A percentile compares a stretch with the other conserved stretches of the same genome.
These are phyloP conservation scores for Tricholoma sp. DNA, from an alignment of 768 basidiomycete genomes.

Conservation along the genomic window DNA sequence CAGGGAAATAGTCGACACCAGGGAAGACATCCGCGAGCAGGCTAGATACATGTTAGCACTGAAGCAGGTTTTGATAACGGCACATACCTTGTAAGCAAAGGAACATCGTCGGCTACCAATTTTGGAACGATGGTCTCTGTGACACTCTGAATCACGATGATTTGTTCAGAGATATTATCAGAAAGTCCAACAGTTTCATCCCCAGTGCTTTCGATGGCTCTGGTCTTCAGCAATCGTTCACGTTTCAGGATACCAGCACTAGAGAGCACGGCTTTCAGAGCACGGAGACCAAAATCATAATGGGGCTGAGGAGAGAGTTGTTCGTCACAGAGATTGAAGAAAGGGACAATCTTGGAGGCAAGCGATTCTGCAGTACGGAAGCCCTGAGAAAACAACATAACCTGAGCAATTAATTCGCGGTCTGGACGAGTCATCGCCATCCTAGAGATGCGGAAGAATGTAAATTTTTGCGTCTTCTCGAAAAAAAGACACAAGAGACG, in stretches of 20 bases:
- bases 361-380: slow-evolving; percentile 96
- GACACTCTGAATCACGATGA: slow-evolving; percentile 96
- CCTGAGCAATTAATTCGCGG: slow-evolving; percentile 97
- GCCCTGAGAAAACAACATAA: slow-evolving; percentile 99
- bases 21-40: slow-evolving; percentile 97
- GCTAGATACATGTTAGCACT: slow-evolving; percentile 34
- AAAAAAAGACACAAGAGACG: slow-evolving; percentile 28
- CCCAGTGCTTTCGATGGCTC: slow-evolving; percentile 33
- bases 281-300: slow-evolving; percentile 98
- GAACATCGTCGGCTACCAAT: slow-evolving; percentile 94
- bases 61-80: background rate
- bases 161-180: slow-evolving; percentile 80
- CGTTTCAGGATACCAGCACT: slow-evolving; percentile 98
- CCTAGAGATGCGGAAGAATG: slow-evolving; percentile 33
- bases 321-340: slow-evolving; percentile 98
- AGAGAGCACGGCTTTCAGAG: slow-evolving; percentile 91
- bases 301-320: slow-evolving; percentile 96
- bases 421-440: slow-evolving; percentile 99
- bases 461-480: background rate
- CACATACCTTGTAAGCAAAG: slow-evolving; percentile 78
- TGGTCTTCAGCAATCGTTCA: slow-evolving; percentile 61
- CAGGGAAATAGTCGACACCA: slow-evolving; percentile 86
- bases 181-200: slow-evolving; percentile 53
- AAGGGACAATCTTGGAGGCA: slow-evolving; percentile 98
- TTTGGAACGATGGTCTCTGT: slow-evolving; percentile 99